Evolutionary conservation across 495 filamentous ascomycete species (phyloP), one percentile per base, ranked within the genome.

Genomic region (Neurospora tetrasperma): DNA sequence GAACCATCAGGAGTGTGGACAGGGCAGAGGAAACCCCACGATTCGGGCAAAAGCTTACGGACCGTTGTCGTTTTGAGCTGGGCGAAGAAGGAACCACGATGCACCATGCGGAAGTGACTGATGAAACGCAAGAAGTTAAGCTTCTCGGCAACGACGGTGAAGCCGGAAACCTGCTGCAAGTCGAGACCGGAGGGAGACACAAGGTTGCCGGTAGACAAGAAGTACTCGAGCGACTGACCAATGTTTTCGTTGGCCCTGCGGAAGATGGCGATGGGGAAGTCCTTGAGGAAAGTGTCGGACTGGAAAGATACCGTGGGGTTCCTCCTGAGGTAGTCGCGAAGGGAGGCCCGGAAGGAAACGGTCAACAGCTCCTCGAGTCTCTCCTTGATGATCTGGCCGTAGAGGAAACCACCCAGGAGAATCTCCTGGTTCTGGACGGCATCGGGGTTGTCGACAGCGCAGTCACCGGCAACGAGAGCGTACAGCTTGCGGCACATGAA

Each of bases 41-140:
- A 97, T 80, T 99, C 96, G 3, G 96, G 96, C 23, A 99, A 83
- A 77, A 99, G 82, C 80, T 97, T 99, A 82, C 96, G 89, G 42
- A 99, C 96, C 0, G 96, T 95, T 6, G 96, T 99, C 0, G 96
- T 99, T 82, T 98, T 99, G 75, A 99, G 80, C 78, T 98, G 92
- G 10, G 96, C 95, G 82, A 99, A 98, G 88, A 99, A 98, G 82
- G 93, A 96, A 83, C 96, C 96, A 90, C 96, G 88, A 82, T 99
- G 96, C 73, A 99, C 94, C 94, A 97, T 98, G 70, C 96, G 93
- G 86, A 99, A 99, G 80, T 99, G 96, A 84, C 93, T 95, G 83
- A 99, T 96, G 84, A 99, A 99, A 75, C 96, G 92, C 78, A 96
- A 91, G 84, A 98, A 99, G 85, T 99, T 99, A 78, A 98, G 94